Evolutionary conservation across 495 filamentous ascomycete species (phyloP).

Genomic region (Bombardia bombarda): DNA sequence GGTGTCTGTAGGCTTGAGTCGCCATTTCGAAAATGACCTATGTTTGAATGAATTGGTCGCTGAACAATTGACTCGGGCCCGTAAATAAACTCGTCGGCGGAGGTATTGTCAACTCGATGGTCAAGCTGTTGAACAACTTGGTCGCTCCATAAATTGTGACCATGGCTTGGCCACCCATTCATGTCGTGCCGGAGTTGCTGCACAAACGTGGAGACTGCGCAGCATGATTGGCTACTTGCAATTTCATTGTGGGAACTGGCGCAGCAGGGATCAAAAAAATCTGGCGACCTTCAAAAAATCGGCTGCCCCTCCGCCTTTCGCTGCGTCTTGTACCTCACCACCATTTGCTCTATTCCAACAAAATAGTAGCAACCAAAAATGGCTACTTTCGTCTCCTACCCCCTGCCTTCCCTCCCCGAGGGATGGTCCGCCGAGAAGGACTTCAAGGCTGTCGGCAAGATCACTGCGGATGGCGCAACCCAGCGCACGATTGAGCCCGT

Average conservation of each 20-base stretch:
- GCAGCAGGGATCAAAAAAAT: conserved; percentile 10
- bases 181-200: too few relatives aligned
- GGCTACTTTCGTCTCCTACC: conserved; percentile 32
- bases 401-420: conserved; percentile 68
- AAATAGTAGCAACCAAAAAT: conserved; percentile 18
- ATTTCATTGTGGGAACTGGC: too few relatives aligned
- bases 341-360: background rate
- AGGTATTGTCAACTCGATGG: too few relatives aligned
- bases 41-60: too few relatives aligned
- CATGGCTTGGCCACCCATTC: too few relatives aligned
- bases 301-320: conserved; percentile 13
- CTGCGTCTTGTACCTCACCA: background rate
- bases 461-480: conserved; percentile 54
- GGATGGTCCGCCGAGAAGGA: conserved; percentile 86
- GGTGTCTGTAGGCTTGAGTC: conserved; percentile 67
- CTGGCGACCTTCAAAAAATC: conserved; percentile 8
- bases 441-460: conserved; percentile 69
- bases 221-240: too few relatives aligned
- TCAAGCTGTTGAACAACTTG: too few relatives aligned
- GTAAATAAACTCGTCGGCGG: too few relatives aligned
- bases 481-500: conserved; percentile 89
- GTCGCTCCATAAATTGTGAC: too few relatives aligned
- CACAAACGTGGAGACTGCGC: too few relatives aligned
- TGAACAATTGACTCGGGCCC: too few relatives aligned
- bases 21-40: too few relatives aligned